Base-by-base conservation (phyloP, 2,329 filamentous ascomycete species). In the Scedosporium dehoogii region DNA sequence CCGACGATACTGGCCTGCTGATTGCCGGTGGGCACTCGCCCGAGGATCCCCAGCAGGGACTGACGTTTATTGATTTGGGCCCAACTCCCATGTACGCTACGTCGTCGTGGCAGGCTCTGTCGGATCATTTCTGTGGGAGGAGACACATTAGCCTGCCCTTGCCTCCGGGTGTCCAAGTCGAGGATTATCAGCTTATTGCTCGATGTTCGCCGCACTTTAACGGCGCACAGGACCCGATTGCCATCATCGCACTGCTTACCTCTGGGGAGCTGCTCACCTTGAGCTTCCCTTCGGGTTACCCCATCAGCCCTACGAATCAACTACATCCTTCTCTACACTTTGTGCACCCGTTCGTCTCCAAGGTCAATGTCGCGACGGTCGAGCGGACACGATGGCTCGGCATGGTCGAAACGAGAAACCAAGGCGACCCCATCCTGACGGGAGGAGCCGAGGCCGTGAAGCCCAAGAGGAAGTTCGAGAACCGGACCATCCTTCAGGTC, bases 1-100 rank as follows among this genome's bases (percentile, higher is more conserved):
- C 92, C 0, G 94, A 99, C 69, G 93, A 99, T 69, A 97, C 92
- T 18, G 93, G 87, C 1, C 79, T 99, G 25, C 76, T 99, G 46
- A 82, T 99, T 62, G 90, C 92, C 2, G 94, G 94, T 33, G 94
- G 94, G 4, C 83, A 88, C 65, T 79, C 84, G 1, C 81, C 84
- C 0, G 87, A 87, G 18, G 81, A 85, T 46, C 79, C 84, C 4
- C 82, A 85, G 4, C 92, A 90, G 73, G 91, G 90, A 4, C 74
- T 99, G 65, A 96, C 90, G 0, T 93, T 97, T 66, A 81, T 97
- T 63, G 94, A 99, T 67, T 79, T 99, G 63, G 94, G 94, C 2
- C 76, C 86, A 58, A 97, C 93, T 6, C 94, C 94, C 1, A 87
- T 91, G 59, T 97, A 97, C 75, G 86, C 91, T 42, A 97, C 94